These are phyloP conservation scores for Cubamyces lactineus DNA, from an alignment of 768 basidiomycete species.

Conservation along the genomic window DNA sequence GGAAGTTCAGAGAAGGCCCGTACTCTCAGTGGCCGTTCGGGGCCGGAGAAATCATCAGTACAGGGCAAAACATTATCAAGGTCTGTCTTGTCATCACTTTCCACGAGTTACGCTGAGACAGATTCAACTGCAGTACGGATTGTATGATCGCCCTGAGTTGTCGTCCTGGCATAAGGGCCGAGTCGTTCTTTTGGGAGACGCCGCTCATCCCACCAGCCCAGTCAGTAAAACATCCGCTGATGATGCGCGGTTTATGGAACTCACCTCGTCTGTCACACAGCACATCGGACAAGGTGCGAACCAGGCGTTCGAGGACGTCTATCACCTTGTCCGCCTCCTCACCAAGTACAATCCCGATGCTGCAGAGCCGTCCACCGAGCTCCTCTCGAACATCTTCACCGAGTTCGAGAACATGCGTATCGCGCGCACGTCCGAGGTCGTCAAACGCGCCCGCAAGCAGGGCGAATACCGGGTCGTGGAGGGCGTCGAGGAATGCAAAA, in stretches of 20 bases:
- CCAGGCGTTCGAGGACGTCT: slow-evolving; percentile 48
- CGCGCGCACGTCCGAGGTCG: slow-evolving; percentile 40
- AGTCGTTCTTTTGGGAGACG: slow-evolving; percentile 48
- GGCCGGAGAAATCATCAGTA: slow-evolving; percentile 32
- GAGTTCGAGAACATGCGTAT: slow-evolving; percentile 42
- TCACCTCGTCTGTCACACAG: slow-evolving; percentile 25
- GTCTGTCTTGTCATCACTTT: slow-evolving; percentile 12
- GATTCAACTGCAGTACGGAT: slow-evolving; percentile 37
- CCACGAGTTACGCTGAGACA: background rate
- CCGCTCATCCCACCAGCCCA: slow-evolving; percentile 50
- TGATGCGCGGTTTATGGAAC: background rate
- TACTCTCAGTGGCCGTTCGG: slow-evolving; percentile 33
- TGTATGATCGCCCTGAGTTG: slow-evolving; percentile 48
- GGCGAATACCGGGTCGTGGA: slow-evolving; percentile 43
- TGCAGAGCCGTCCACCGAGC: slow-evolving; percentile 31
- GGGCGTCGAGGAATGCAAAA: slow-evolving; percentile 37
- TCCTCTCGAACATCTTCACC: slow-evolving; percentile 37
- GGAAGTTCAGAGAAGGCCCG: slow-evolving; percentile 30
- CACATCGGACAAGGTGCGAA: slow-evolving; percentile 52
- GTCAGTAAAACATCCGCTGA: slow-evolving; percentile 32
- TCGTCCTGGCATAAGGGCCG: slow-evolving; percentile 45
- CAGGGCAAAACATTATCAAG: slow-evolving; percentile 34
- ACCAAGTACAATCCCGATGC: slow-evolving; percentile 36
- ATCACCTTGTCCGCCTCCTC: slow-evolving; percentile 40
- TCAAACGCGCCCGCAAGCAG: slow-evolving; percentile 38